Base-by-base conservation (phyloP, 106 monocot species). In the Acorus calamus region DNA sequence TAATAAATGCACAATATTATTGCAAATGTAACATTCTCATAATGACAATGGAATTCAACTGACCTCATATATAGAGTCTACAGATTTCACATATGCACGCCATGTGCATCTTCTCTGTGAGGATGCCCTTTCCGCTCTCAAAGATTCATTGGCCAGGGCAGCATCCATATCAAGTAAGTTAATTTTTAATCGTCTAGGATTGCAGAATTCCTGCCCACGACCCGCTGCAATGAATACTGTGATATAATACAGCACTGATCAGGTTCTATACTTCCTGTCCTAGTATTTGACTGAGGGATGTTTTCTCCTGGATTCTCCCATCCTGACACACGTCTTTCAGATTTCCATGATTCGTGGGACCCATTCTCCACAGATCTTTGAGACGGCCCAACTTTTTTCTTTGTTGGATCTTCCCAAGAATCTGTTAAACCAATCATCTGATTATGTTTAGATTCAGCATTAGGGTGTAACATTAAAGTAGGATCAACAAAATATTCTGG, bases 81-180 rank as follows among this genome's bases (percentile, higher is more conserved):
- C 79, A 57, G 85, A 81, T 69, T 98, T 98, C 11, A 92, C 85
- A 74, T 86, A 83, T 68, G 81, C 78, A 72, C 92, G 88, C 98
- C 98, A 98, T 42, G 78, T 74, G 70, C 83, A 66, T 79, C 98
- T 74, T 73, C 63, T 85, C 48, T 48, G 54, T 46, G 75, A 48
- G 47, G 70, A 66, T 60, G 73, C 71, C 51, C 56, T 82, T 50
- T 71, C 76, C 57, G 75, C 72, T 73, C 75, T 78, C 4, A 87
- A 56, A 66, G 88, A 80, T 67, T 98, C 88, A 8, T 69, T 76
- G 57, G 92, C 73, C 49, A 98, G 60, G 14, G 92, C 88, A 51
- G 88, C 92, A 49, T 98, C 98, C 74, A 98, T 88, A 50, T 98
- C 98, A 65, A 98, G 85, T 60, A 98, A 71, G 59, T 86, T 86